phyloP scores from a whole-genome alignment of 768 basidiomycete species.

The Saitozyma podzolica region DNA sequence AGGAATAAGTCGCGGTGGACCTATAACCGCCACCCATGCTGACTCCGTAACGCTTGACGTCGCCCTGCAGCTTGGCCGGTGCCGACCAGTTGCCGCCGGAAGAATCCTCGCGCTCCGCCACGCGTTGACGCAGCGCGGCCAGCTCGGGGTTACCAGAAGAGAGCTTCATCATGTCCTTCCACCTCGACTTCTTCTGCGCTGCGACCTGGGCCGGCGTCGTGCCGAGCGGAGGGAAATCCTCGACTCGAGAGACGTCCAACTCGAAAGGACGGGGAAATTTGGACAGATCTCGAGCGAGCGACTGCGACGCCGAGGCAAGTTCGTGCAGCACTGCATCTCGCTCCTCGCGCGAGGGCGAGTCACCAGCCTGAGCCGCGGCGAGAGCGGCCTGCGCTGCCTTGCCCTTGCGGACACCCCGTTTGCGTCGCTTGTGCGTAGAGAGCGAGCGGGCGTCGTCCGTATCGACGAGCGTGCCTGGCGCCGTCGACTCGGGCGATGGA shows the following conservation, averaged over 20 bases:
- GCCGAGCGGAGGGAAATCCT: conserved; percentile 54
- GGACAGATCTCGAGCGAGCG: conserved; percentile 74
- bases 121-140: conserved; percentile 44
- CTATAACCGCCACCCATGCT: conserved; percentile 64
- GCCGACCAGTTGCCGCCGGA: conserved; percentile 61
- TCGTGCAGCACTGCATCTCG: conserved; percentile 58
- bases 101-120: conserved; percentile 43
- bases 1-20: conserved; percentile 60
- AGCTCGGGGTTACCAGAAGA: conserved; percentile 46
- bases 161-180: conserved; percentile 72
- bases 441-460: conserved; percentile 59
- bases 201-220: conserved; percentile 43
- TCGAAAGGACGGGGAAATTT: conserved; percentile 31
- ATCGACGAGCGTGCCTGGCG: conserved; percentile 1
- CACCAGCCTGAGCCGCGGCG: conserved; percentile 50
- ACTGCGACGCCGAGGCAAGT: conserved; percentile 76
- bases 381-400: conserved; percentile 59
- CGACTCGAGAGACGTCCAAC: conserved; percentile 43
- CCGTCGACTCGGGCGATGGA: conserved; percentile 28
- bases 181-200: conserved; percentile 78
- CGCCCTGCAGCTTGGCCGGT: conserved; percentile 78
- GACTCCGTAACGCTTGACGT: conserved; percentile 58
- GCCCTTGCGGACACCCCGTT: conserved; percentile 81
- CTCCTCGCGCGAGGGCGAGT: conserved; percentile 56
- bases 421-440: conserved; percentile 75